Evolutionary conservation across 192 early-diverging fungal genomes (phyloP).

Genomic region (Entomortierella beljakovae): DNA sequence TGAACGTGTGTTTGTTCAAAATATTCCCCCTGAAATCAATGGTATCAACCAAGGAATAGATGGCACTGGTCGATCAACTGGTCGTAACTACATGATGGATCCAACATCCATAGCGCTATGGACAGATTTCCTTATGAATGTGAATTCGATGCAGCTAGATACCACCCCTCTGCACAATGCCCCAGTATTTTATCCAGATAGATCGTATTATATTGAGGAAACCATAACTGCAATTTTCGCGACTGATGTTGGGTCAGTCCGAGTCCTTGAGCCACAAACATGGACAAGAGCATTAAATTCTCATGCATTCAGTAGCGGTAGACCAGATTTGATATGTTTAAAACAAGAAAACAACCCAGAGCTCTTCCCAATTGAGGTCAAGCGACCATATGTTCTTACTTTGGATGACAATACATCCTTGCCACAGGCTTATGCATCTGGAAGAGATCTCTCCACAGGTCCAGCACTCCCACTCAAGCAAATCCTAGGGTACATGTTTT

Average conservation of each 20-base stretch:
- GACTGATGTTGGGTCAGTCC: conserved; percentile 2
- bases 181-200: not conserved
- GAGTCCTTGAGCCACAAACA: not conserved
- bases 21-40: not conserved
- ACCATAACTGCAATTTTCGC: not conserved
- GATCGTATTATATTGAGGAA: not conserved
- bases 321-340: conserved; percentile 9
- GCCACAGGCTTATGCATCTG: not conserved
- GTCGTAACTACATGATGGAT: not conserved
- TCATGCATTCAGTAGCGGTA: not conserved
- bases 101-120: not conserved
- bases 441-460: not conserved
- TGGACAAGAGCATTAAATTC: not conserved
- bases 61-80: not conserved
- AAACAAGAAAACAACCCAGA: not conserved
- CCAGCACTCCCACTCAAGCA: conserved; percentile 9
- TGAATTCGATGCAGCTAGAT: not conserved
- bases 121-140: not conserved
- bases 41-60: not conserved
- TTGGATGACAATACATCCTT: conserved; percentile 3
- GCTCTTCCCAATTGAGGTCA: conserved; percentile 12
- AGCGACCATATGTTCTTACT: not conserved
- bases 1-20: not conserved
- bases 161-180: not conserved
- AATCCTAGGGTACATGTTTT: conserved; percentile 10